Evolutionary conservation across 805 yeast species (phyloP), one percentile per base, ranked within the genome.

Genomic region (Candida hungchunana): DNA sequence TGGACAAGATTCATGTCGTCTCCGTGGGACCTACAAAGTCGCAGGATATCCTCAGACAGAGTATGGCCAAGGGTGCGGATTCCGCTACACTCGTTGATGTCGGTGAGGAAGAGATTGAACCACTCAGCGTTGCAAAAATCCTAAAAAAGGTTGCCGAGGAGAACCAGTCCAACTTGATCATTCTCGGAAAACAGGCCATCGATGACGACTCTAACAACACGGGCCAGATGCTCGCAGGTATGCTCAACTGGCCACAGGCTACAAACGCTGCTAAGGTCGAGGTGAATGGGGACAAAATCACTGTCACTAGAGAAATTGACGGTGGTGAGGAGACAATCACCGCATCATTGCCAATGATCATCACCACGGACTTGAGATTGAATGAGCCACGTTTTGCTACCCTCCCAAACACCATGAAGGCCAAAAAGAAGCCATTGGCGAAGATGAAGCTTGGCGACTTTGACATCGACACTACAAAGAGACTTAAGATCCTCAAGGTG

Each of bases 351-450:
- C 98, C 98, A 27, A 55, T 88, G 67, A 74, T 93, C 36, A 75
- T 93, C 50, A 89, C 97, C 18, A 82, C 97, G 3, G 99, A 93
- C 60, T 71, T 93, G 50, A 81, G 98, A 62, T 74, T 93, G 55
- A 93, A 93, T 60, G 93, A 78, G 57, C 98, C 99, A 29, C 79
- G 97, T 52, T 93, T 87, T 55, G 96, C 95, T n/a, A 77, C 95
- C 11, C 71, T 93, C 56, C 97, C 96, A 42, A 93, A 90, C 61
- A 76, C 89, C 67, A 93, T 93, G 97, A 93, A 93, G 70, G 97
- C 97, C 37, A 93, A 93, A 71, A 89, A 89, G 77, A 89, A 87
- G 71, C 96, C 96, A 4, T 69, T 89, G 58, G 86, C 78, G 69
- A 76, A 55, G 59, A 75, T 61, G 63, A 73, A 66, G 60, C 62